Base-by-base conservation (phyloP, 768 basidiomycete species). In the Clavaria fumosa region DNA sequence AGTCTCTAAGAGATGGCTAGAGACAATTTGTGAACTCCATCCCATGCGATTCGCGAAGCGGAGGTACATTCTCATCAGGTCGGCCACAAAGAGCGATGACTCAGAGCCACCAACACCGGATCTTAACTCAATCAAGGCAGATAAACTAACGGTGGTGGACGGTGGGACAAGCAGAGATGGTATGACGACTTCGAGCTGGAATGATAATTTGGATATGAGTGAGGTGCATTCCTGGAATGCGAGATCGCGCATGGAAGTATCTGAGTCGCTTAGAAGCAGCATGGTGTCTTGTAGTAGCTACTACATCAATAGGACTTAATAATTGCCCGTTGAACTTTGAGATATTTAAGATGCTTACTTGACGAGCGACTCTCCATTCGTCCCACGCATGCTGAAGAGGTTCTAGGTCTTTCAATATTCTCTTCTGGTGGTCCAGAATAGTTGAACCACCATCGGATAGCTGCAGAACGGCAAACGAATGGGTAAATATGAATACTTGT, bases 81-180 rank as follows among this genome's bases (percentile, higher is more conserved):
- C 80, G 1, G 60, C 67, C 2, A 83, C 63, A 47, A 96, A 97
- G 0, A 95, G 63, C 14, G 75, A 71, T 2, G 90, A 70, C 54
- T 99, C 93, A 1, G 78, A 75, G 1, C 93, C 93, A 0, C 93
- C 93, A 0, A 90, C 86, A 11, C 90, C 93, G 0, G 89, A 74
- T 49, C 93, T 93, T 34, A 97, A 61, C 48, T 97, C 93, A 43
- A 99, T 60, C 35, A 96, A 63, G 2, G 85, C 86, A 7, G 81
- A 79, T 11, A 85, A 61, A 2, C 68, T 54, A 0, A 61, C 59
- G 1, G 85, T 86, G 3, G 66, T 45, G 0, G 83, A 83, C 0
- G 73, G 60, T 0, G 85, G 88, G 2, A 84, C 64, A 40, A 93
- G 72, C 2, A 89, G 66, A 1, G 66, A 46, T 0, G 88, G 84